Evolutionary conservation across 495 filamentous ascomycete species (phyloP).

Genomic region (Xylaria flabelliformis): DNA sequence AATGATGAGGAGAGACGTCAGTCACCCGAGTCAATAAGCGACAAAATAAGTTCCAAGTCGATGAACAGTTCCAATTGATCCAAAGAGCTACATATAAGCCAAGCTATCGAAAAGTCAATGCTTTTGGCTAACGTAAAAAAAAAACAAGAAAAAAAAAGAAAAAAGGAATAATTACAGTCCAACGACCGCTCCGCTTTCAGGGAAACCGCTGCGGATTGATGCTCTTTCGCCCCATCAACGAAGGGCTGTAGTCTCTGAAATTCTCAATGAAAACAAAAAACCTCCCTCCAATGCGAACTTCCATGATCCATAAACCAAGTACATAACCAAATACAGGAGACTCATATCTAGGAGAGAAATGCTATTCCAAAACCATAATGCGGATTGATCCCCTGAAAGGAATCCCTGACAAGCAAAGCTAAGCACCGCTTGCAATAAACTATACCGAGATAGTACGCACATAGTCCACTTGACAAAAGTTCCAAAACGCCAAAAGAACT

Average conservation of each 20-base stretch:
- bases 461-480: conserved; percentile 31
- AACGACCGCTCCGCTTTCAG: neutral
- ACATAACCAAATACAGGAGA: neutral
- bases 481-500: conserved; percentile 43
- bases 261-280: conserved; percentile 1
- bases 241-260: neutral
- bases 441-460: conserved; percentile 14
- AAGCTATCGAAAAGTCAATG: neutral
- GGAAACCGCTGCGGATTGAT: neutral
- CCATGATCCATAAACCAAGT: neutral
- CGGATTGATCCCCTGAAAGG: conserved; percentile 2
- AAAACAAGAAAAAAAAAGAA: neutral
- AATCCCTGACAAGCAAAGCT: conserved; percentile 5
- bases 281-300: conserved; percentile 8
- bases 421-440: conserved; percentile 11
- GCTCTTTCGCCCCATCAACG: neutral
- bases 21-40: neutral
- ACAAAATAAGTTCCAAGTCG: neutral
- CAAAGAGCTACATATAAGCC: neutral
- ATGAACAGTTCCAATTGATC: neutral
- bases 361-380: neutral
- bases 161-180: neutral
- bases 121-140: conserved; percentile 10
- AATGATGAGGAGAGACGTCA: neutral
- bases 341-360: neutral